Evolutionary conservation across 306 rosid species (phyloP), one percentile per base, ranked within the genome.

Genomic region (Rubus parviflorus): DNA sequence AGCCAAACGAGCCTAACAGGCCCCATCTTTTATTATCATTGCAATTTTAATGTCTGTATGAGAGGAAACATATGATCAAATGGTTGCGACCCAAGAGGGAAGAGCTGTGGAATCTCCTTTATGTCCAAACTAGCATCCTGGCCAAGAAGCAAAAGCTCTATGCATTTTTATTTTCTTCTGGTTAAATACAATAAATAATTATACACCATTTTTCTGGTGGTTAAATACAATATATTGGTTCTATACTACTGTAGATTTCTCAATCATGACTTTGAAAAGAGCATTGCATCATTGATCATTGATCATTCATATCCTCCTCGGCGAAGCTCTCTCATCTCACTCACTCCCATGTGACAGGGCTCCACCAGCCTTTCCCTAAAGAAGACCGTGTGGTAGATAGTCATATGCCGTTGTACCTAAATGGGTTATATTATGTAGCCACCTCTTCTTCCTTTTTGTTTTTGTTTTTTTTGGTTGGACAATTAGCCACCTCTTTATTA

Each of bases 271-370:
- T 41, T 61, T 54, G 75, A 64, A 35, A 81, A 77, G 46, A 70
- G 67, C 67, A 79, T 68, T 65, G 45, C 43, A 62, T 15, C 68
- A 62, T 69, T 56, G 54, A 30, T 30, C 67, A 79, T 68, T 65
- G 43, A n/a, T 83, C 79, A 79, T 58, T 83, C 73, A 48, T 46
- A 23, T 57, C 46, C 56, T 72, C 22, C 4, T 40, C 22, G 25
- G 47, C 69, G 60, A 70, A 25, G 73, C 62, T 20, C 14, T 14
- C 22, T 8, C 37, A 3, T 6, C 35, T 0, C 30, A 48, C 71
- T 15, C 68, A 52, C 47, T 48, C 70, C 70, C 96, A 91, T 82
- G 90, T 87, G 93, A 84, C 61, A 54, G 71, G 93, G 92, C 81
- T 85, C 92, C 93, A 87, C 89, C 86, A 16, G 57, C 41, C 47